Base-by-base conservation (phyloP, 139 green algal genomes). In the Chlamydomonas eustigma region DNA sequence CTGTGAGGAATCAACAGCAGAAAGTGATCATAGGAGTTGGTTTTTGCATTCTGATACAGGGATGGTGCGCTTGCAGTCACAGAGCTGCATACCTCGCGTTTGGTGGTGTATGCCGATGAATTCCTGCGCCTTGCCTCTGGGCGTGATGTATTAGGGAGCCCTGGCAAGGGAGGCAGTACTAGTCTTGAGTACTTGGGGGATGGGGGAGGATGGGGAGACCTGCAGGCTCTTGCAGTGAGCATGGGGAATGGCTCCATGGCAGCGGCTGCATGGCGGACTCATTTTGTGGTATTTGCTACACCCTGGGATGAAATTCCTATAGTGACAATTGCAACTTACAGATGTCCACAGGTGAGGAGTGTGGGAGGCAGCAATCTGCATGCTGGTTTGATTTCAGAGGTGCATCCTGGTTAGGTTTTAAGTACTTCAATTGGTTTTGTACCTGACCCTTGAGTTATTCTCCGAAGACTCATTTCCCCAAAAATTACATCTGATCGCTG, bases 231-330 rank as follows among this genome's bases (percentile, higher is more conserved):
- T 4, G 74, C 70, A 2, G 68, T 86, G 30, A 76, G 50, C 1
- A 37, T 36, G 5, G 77, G 63, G 12, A 74, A 71, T 38, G 77
- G 68, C 2, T 70, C 73, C 12, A 18, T 86, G 51, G 51, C 51
- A 25, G 81, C 81, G 0, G 76, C 39, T 0, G 81, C 51, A 2
- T 86, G 81, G 81, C 34, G 50, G 8, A 74, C 68, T 5, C 73
- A 80, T 37, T 39, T 86, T 0, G 77, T 83, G 8, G 81, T 86
- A 36, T 83, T 86, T 66, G 6, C 74, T 0, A 51, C 77, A 30
- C 81, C 81, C n/a, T 86, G 81, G 81, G 75, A 83, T 6, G 81
- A 86, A 65, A 73, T 76, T 2, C n/a, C 35, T 1, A 34, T 82
- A 37, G 68, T 58, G 50, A 63, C 18, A 12, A 58, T 83, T 39